A percentile compares a stretch with the other conserved stretches of the same genome.
Evolutionary conservation across 2,329 filamentous ascomycete species (phyloP).

Genomic region (Calonectria hongkongensis): DNA sequence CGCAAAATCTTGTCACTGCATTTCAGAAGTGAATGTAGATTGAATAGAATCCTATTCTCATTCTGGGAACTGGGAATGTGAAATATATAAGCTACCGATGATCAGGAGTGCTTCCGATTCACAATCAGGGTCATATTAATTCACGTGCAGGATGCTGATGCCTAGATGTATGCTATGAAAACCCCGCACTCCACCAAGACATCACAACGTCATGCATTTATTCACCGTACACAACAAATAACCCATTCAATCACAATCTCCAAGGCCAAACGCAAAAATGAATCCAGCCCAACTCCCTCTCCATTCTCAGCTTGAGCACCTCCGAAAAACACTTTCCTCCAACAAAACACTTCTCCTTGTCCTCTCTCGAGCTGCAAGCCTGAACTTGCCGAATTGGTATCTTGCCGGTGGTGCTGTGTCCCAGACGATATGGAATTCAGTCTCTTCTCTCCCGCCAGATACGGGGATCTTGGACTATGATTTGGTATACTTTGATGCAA

Average conservation of each 20-base stretch:
- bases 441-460: conserved; percentile 54
- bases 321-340: conserved; percentile 50
- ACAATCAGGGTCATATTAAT: neutral
- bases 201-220: neutral
- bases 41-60: no score
- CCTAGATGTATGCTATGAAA: neutral
- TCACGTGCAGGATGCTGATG: conserved; percentile 9
- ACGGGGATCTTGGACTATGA: conserved; percentile 62
- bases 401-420: conserved; percentile 61
- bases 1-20: no score
- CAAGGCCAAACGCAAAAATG: conserved; percentile 1
- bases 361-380: conserved; percentile 50
- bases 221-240: neutral
- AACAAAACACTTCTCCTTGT: conserved; percentile 57
- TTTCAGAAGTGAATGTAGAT: no score
- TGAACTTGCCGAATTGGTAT: conserved; percentile 60
- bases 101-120: no score
- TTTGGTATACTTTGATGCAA: conserved; percentile 59
- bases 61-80: no score
- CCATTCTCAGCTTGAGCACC: conserved; percentile 49
- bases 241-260: neutral
- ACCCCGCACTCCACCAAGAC: neutral
- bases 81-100: no score
- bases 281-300: conserved; percentile 52
- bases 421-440: conserved; percentile 62